Evolutionary conservation across 2,329 filamentous ascomycete species (phyloP), one percentile per base, ranked within the genome.

Genomic region (Dissoconium aciculare): DNA sequence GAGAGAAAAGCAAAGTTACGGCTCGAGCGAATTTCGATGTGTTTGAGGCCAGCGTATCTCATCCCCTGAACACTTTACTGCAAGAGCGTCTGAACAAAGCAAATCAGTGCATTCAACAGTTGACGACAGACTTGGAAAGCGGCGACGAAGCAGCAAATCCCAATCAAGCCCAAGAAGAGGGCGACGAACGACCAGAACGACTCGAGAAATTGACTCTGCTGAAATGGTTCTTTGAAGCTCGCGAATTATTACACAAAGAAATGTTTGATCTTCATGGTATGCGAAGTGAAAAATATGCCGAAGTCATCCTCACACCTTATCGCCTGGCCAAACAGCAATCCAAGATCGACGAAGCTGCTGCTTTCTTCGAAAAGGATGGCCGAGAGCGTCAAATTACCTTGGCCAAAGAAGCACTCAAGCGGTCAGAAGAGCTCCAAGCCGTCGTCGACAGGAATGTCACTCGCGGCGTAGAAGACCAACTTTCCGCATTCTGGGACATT

Each of bases 401-500:
- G 42, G 74, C 83, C 35, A 68, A 71, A 31, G 79, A 84, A 41
- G 71, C 76, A 0, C 61, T 85, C 17, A 67, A 71, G 40, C 74
- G 89, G 9, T 74, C 77, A 12, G 71, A 81, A 43, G 74, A 78
- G 13, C 85, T 95, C 50, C 67, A 81, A 43, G 66, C 69, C 27
- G 71, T 89, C 5, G 72, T 94, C 16, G 83, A 93, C 51, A 68
- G 75, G 44, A 89, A 89, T 33, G 85, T 93, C 13, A 74, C 75
- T 12, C 74, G 81, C 6, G 89, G 87, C 11, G 83, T 95, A 8
- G 84, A 94, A 52, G 71, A 83, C 33, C 89, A 95, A 56, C 68
- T 94, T 2, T 85, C 78, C 6, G 85, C 87, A 0, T 98, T 95
- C 54, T 98, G 89, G 89, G 89, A 98, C 50, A 92, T 95, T 46